These are phyloP conservation scores for Chlamydomonas sp. DNA, from an alignment of 139 green algal genomes.

Conservation along the genomic window DNA sequence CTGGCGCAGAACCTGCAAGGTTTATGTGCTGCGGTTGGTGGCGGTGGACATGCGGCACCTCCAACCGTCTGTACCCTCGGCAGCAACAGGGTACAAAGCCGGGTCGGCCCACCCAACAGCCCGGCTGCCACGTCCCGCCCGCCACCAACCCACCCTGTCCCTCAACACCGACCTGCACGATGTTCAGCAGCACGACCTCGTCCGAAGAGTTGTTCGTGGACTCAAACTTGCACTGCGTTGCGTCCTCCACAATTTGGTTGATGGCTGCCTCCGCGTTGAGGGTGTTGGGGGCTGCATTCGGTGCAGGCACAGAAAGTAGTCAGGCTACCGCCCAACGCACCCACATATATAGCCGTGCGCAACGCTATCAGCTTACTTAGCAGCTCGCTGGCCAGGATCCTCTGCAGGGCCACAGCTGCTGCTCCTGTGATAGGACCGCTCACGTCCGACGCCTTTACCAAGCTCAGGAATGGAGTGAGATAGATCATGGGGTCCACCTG, in stretches of 20 bases:
- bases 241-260: slow-evolving; percentile 85
- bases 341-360: not conserved
- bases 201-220: slow-evolving; percentile 88
- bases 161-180: slow-evolving; percentile 79
- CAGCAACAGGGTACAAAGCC: too few species aligned
- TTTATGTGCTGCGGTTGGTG: too few species aligned
- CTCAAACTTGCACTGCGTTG: slow-evolving; percentile 96
- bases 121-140: too few species aligned
- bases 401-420: slow-evolving; percentile 84
- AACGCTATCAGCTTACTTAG: slow-evolving; percentile 56
- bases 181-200: slow-evolving; percentile 95
- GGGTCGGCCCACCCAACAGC: too few species aligned
- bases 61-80: too few species aligned
- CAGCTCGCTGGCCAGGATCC: slow-evolving; percentile 80
- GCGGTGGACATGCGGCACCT: too few species aligned
- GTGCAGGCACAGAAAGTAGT: not conserved
- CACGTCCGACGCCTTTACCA: slow-evolving; percentile 90
- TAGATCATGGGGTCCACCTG: slow-evolving; percentile 84
- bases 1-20: slow-evolving; percentile 13
- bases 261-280: slow-evolving; percentile 75
- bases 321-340: not conserved
- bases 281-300: slow-evolving; percentile 46
- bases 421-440: slow-evolving; percentile 90
- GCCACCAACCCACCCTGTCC: too few species aligned
- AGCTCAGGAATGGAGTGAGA: slow-evolving; percentile 91